Evolutionary conservation across 306 rosid species (phyloP).

Genomic region (Echinosophora koreensis): DNA sequence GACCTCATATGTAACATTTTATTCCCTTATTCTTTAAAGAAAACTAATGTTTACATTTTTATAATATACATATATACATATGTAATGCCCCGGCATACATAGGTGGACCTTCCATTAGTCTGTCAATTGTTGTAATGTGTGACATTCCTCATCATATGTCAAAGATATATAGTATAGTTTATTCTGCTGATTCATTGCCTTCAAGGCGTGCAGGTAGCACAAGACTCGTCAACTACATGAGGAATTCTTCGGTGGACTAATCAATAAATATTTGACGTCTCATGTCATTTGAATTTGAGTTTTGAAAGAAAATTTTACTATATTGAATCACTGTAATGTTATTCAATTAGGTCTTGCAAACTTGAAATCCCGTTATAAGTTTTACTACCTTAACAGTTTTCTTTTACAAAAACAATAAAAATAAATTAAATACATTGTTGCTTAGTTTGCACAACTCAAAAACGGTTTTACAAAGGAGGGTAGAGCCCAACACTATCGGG

Average conservation of each 20-base stretch:
- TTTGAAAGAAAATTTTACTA: neutral
- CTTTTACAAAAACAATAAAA: too few species aligned
- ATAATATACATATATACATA: conserved; percentile 42
- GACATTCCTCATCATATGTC: conserved; percentile 44
- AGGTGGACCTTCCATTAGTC: conserved; percentile 39
- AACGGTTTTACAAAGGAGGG: too few species aligned
- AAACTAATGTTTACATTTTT: conserved; percentile 44
- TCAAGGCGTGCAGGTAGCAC: conserved; percentile 8
- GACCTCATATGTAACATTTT: conserved; percentile 76
- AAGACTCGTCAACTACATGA: neutral
- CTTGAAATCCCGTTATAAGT: neutral
- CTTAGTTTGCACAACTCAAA: too few species aligned
- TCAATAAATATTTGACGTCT: neutral
- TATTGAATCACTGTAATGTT: neutral
- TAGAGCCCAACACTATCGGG: too few species aligned
- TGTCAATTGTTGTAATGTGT: conserved; percentile 36
- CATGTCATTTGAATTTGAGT: neutral
- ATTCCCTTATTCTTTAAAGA: conserved; percentile 51
- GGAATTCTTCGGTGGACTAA: conserved; percentile 11
- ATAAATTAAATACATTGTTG: too few species aligned
- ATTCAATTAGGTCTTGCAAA: neutral
- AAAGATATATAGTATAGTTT: conserved; percentile 49
- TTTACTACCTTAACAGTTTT: neutral
- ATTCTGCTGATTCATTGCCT: conserved; percentile 32
- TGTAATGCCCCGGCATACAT: conserved; percentile 49